Base-by-base conservation (phyloP, 305 asterid genomes). In the Plantago lanceolata region DNA sequence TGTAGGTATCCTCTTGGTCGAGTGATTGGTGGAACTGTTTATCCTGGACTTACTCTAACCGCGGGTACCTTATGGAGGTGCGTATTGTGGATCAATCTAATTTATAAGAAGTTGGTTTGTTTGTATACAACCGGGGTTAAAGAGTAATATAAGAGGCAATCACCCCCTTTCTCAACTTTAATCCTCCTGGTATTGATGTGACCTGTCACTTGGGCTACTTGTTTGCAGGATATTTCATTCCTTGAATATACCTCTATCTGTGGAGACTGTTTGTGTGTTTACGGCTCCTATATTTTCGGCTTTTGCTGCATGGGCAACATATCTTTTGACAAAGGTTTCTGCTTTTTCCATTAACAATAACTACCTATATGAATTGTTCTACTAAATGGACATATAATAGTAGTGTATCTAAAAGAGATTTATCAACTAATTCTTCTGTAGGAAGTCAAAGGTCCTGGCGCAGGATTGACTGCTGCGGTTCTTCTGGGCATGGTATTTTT, bases 211-310 rank as follows among this genome's bases (percentile, higher is more conserved):
- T 58, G 72, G 70, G 67, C 28, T 18, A 51, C 67, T 59, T 73
- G 51, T 70, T 81, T 68, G 71, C 95, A 94, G 99, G 96, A 65
- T 94, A 71, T 71, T 90, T 17, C 81, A 94, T 76, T 68, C 96
- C 49, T 64, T 94, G 67, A 94, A 94, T 65, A 79, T 90, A 69
- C 99, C 97, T 48, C 87, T 94, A 21, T 88, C 99, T 3, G 99
- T 94, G 81, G 99, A 94, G 80, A 94, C 97, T 73, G 99, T 94
- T 24, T 90, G 99, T 67, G 99, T 94, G 54, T 94, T 94, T 76
- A 94, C 97, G 13, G 99, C 99, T 51, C 99, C 99, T 52, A 76
- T 89, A 67, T 94, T 94, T 85, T 94, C 99, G 9, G 97, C 99
- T 19, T 86, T 94, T 83, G 99, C 99, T 76, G 79, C 99, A 45